Conservation (phyloP, 208 protist genomes). For the Tetramitus jugosus region DNA sequence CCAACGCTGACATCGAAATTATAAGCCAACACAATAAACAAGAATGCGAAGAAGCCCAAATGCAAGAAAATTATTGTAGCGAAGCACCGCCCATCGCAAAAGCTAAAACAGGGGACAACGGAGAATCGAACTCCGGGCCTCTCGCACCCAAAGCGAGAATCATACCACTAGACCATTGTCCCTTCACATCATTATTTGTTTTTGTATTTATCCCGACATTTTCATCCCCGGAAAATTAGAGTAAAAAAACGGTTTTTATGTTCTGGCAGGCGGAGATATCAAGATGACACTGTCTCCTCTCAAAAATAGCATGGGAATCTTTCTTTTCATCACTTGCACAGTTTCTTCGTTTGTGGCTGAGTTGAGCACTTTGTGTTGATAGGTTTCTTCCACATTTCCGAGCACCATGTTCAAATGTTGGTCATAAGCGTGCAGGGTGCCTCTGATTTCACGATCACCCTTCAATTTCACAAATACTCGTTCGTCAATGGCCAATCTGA, state of each 20-base stretch:
- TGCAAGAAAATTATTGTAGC: too few species aligned
- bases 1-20: too few species aligned
- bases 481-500: slow-evolving; percentile 27
- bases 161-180: too few species aligned
- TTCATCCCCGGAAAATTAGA: too few species aligned
- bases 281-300: slow-evolving; percentile 34
- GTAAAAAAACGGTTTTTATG: background rate
- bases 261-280: slow-evolving; percentile 19
- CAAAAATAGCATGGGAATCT: slow-evolving; percentile 30
- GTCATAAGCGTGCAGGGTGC: slow-evolving; percentile 35
- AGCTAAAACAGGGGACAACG: too few species aligned
- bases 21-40: too few species aligned
- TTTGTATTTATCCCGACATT: too few species aligned
- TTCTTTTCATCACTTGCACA: slow-evolving; percentile 12
- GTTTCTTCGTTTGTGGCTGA: background rate
- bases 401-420: slow-evolving; percentile 37
- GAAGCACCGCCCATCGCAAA: too few species aligned
- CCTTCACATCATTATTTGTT: too few species aligned
- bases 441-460: slow-evolving; percentile 33
- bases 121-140: too few species aligned
- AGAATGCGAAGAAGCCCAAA: too few species aligned
- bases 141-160: too few species aligned
- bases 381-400: slow-evolving; percentile 33
- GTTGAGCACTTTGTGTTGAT: slow-evolving; percentile 22
- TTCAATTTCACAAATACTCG: slow-evolving; percentile 31